Evolutionary conservation across 2,329 filamentous ascomycete species (phyloP), one percentile per base, ranked within the genome.

Genomic region (Decorospora gaudefroyi): DNA sequence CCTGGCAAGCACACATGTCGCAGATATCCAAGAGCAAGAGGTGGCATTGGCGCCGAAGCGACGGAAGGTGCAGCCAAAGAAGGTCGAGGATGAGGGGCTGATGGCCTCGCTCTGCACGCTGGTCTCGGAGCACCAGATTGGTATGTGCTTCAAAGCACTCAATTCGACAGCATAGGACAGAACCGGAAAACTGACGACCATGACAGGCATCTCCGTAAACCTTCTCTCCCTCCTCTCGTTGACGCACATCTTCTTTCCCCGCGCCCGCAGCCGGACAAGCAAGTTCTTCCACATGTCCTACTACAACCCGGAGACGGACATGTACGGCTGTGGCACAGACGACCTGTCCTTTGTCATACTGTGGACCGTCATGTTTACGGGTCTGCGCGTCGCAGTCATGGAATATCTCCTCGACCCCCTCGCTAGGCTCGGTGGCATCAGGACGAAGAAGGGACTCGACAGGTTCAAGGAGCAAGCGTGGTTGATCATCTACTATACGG

Each of bases 391-490:
- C 26, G 84, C 83, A 38, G 77, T 82, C 43, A 95, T 97, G 83
- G 91, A 96, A 68, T 93, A 95, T 74, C 62, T 95, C 9, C 78
- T 97, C 37, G 83, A 83, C 13, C 93, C 92, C 5, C 72, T 95
- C 42, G 91, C 87, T 29, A 84, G 82, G 53, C 74, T 77, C 33
- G 79, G 81, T 52, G 92, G 92, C 23, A 81, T 96, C 59, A 79
- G 80, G 59, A 88, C 86, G 65, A 78, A 77, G 66, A 96, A 96
- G 74, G 83, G 84, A 32, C 76, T 86, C 47, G 82, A 88, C 34
- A 82, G 93, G 46, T 95, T 97, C 73, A 90, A 90, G 51, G 93
- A 99, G 74, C 93, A 99, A 74, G 89, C 86, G 32, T 97, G 92
- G 89, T 78, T 96, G 65, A 74, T 95, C 43, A 71, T 93, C 30